Percentiles rank a stretch among this genome's conserved stretches.
phyloP scores from a whole-genome alignment of 805 yeast species.

The Kluyveromyces nonfermentans region DNA sequence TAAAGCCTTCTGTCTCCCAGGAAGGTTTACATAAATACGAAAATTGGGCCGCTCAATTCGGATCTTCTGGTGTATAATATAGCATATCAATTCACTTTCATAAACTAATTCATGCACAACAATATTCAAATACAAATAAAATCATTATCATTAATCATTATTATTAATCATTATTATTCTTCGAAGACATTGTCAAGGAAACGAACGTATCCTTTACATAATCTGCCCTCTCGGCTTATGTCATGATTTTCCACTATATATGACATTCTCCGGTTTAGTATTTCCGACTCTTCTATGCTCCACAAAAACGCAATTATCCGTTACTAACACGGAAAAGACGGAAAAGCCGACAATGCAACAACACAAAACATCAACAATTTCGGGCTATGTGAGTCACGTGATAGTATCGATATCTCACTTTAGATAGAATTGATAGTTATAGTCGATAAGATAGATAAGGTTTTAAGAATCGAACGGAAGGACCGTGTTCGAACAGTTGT shows the following conservation, averaged over 20 bases:
- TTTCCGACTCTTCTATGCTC: neutral
- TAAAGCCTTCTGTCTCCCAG: conserved; percentile 79
- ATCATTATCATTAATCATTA: no score
- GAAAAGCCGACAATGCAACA: neutral
- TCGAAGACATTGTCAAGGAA: no score
- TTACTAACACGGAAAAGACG: neutral
- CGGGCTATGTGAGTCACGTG: neutral
- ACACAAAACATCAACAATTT: no score
- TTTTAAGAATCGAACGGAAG: neutral
- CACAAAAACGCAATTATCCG: neutral
- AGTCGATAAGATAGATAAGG: neutral
- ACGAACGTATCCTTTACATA: no score
- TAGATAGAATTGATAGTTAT: neutral
- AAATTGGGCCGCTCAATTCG: conserved; percentile 80
- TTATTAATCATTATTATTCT: no score
- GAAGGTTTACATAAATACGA: conserved; percentile 77
- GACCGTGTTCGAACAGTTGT: neutral
- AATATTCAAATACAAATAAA: no score
- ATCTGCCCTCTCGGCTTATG: no score
- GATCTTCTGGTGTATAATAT: conserved; percentile 71
- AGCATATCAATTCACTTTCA: neutral
- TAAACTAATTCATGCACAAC: neutral
- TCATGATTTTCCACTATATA: no score
- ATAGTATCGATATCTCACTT: neutral
- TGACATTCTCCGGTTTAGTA: neutral